Base-by-base conservation (phyloP, 208 protist genomes). In the Leishmania major region DNA sequence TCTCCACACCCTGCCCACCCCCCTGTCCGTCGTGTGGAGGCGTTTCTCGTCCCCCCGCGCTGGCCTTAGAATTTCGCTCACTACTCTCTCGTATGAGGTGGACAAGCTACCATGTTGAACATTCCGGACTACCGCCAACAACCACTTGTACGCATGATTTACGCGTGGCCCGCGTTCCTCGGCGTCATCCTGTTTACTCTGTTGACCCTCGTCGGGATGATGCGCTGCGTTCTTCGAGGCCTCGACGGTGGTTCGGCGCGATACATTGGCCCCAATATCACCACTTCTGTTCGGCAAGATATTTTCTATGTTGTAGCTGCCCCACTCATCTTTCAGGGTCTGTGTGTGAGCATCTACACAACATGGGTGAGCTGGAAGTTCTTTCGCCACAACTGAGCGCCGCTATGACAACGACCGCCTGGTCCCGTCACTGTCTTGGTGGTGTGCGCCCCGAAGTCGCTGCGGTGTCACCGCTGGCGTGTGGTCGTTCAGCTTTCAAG, bases 331-430 rank as follows among this genome's bases (percentile, higher is more conserved):
- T 82, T 85, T 35, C 82, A 85, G 57, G 77, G 82, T 1, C 51
- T 93, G 62, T 89, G 86, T 78, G 71, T 96, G 49, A 85, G 81
- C 37, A 80, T 91, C 28, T 93, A 93, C 78, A 85, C 76, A 2
- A 91, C 87, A 43, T 96, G 91, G 91, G 83, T 96, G 37, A 93
- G 92, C 67, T 97, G 91, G 92, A 96, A 95, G 80, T 93, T 97
- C 55, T 97, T 97, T 67, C 83, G 69, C 2, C 94, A 94, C 71
- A 97, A 97, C 74, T 97, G 80, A 73, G 45, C 25, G 1, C n/a
- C 2, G 35, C 19, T n/a, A 11, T 53, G 45, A 8, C 25, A 35
- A 45, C 13, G 2, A 22, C 2, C 45, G 0, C 25, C 40, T 31
- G 8, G 17, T 8, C 6, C 28, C 1, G 43, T 74, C 69, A 22